Evolutionary conservation across 2,329 filamentous ascomycete genomes (phyloP), one percentile per base, ranked within the genome.

Genomic region (Aspergillus amoenus): DNA sequence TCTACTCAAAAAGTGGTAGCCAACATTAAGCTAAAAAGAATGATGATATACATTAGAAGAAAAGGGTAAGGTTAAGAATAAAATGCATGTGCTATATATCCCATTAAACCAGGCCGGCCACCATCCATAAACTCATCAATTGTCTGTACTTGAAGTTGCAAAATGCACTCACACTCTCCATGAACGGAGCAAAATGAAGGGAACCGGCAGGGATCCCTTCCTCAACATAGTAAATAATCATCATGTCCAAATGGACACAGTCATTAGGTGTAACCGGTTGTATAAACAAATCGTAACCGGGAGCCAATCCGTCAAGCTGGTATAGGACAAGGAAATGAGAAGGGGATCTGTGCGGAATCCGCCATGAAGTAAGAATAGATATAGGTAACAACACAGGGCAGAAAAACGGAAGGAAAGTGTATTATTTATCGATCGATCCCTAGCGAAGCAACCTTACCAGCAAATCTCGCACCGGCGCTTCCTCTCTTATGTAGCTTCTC

Each of bases 401-500:
- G 47, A 43, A 24, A 17, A 15, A 40, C 42, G 15, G 27, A 15
- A 48, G 11, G 30, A 44, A 21, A 9, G 21, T 13, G 22, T 18
- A 30, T 41, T 15, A 15, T 51, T 70, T 69, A 76, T 65, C 74
- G 74, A 62, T 76, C 75, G 55, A 73, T 75, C 22, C 72, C 74
- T 39, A 79, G 66, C 32, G 77, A 77, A 43, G 76, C 71, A 44
- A 79, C 76, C 60, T 79, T 79, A 17, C 77, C 77, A 3, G 78
- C 75, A 69, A 93, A 81, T 64, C 88, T 82, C 47, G 89, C 89
- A 46, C 89, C 89, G 24, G 88, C 89, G 70, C 89, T 92, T 61
- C 90, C 86, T 59, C 90, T 82, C 78, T 94, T 94, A 73, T 91
- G 88, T 58, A 93, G 73, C 60, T 86, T 85, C 66, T 92, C 88